A percentile compares a stretch with the other conserved stretches of the same genome.
Conservation (phyloP, 305 asterid species). For the Stenogyne calaminthoides region DNA sequence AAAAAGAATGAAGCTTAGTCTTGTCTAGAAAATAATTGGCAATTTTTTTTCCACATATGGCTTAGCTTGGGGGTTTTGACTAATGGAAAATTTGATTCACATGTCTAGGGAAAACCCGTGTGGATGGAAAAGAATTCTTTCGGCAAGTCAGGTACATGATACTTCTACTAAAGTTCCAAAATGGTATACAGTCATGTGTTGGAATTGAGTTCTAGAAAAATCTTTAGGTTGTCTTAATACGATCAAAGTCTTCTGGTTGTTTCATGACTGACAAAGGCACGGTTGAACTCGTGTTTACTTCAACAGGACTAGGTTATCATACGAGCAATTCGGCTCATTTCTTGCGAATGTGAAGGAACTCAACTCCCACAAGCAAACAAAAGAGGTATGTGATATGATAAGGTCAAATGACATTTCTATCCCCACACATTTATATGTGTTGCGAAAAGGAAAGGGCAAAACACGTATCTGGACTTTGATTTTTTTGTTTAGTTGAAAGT, state of each 20-base stretch:
- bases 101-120: conserved; percentile 81
- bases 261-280: conserved; percentile 3
- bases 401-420: not conserved
- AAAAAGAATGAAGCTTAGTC: not conserved
- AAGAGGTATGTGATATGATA: conserved; percentile 53
- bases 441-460: not conserved
- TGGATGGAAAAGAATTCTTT: conserved; percentile 96
- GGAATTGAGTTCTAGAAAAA: not conserved
- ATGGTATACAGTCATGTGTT: not conserved
- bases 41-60: not conserved
- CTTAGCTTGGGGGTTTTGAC: not conserved
- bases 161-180: conserved; percentile 21
- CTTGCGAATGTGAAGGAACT: conserved; percentile 91
- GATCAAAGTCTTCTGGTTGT: not conserved
- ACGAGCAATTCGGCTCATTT: conserved; percentile 89
- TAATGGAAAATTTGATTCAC: not conserved
- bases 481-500: not conserved
- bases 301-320: conserved; percentile 73
- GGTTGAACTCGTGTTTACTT: conserved; percentile 11
- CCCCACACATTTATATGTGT: not conserved
- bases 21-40: no score
- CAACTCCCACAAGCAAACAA: conserved; percentile 93
- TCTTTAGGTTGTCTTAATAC: not conserved
- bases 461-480: not conserved
- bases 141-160: conserved; percentile 87